Conservation (phyloP, 495 filamentous ascomycete genomes). For the Saxophila tyrrhenica region DNA sequence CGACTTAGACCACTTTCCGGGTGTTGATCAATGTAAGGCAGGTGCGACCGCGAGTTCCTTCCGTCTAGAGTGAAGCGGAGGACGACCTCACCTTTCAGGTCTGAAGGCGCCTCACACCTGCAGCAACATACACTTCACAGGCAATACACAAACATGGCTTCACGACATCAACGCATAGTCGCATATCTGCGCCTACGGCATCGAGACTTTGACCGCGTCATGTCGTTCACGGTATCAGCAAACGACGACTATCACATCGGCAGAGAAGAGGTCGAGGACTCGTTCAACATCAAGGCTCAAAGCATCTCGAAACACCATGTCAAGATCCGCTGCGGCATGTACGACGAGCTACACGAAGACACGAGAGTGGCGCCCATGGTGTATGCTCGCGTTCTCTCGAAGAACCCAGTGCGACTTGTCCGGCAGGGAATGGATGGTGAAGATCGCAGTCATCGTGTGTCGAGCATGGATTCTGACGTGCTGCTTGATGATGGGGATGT, state of each 20-base stretch:
- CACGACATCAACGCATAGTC: neutral
- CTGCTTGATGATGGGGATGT: slow-evolving; percentile 30
- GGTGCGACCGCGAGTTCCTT: neutral
- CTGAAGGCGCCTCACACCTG: too few relatives aligned
- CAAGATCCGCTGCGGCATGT: slow-evolving; percentile 29
- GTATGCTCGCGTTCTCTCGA: slow-evolving; percentile 32
- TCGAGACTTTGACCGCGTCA: too few relatives aligned
- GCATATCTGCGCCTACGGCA: neutral
- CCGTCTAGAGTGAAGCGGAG: neutral
- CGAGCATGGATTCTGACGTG: slow-evolving; percentile 15
- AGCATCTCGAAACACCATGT: slow-evolving; percentile 33
- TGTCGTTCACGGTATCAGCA: neutral
- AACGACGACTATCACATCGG: slow-evolving; percentile 17
- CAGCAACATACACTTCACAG: neutral
- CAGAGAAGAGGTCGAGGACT: slow-evolving; percentile 3
- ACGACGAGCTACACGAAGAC: slow-evolving; percentile 18
- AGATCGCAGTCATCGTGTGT: slow-evolving; percentile 3
- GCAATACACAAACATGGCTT: neutral
- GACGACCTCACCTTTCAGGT: neutral
- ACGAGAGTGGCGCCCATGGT: slow-evolving; percentile 28
- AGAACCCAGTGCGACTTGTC: slow-evolving; percentile 22
- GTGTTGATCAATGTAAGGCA: neutral
- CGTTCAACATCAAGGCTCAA: slow-evolving; percentile 15
- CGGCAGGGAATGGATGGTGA: neutral
- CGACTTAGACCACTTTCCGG: neutral